Base-by-base conservation (phyloP, 2,329 filamentous ascomycete species). In the Gremmenia infestans region DNA sequence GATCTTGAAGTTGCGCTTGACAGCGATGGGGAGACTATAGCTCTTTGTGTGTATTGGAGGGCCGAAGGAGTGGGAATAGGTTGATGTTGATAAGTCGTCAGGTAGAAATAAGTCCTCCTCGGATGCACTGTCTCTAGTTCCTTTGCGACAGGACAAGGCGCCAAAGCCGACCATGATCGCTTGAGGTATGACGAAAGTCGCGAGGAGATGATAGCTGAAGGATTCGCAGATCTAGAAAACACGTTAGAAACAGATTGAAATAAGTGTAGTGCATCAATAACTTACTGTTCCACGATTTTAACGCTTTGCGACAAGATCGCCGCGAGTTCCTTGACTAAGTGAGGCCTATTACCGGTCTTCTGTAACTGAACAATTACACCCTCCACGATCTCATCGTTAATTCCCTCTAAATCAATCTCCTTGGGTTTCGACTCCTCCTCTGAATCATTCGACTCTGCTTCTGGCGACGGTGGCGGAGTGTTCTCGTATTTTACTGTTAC, bases 311-410 rank as follows among this genome's bases (percentile, higher is more conserved):
- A 83, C 58, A 97, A 80, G 51, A 95, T 82, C 14, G 85, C 82
- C 52, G 92, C 91, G 48, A 99, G 81, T 74, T 97, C 93, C 74
- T 96, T 97, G 61, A 97, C 91, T 32, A 97, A 79, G 73, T 97
- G 93, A 54, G 94, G 94, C 54, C 92, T 82, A 73, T 99, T 99
- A 59, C 86, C 88, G 1, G 92, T 95, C 71, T 88, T 88, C 72
- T 96, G 87, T 54, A 99, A 78, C 74, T 96, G 91, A 65, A 89
- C 76, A 67, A 97, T 90, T 49, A 95, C 91, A 15, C 85, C 91
- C 70, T 95, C 87, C 51, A 99, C 93, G 65, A 99, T 96, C 68
- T 96, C 91, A 72, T 99, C 94, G 70, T 92, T 91, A 73, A 97
- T 92, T 40, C 85, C 83, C 62, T 91, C 86, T 51, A 91, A 81